Evolutionary conservation across 2,329 filamentous ascomycete species (phyloP).

Genomic region (Tricladium varicosporioides): DNA sequence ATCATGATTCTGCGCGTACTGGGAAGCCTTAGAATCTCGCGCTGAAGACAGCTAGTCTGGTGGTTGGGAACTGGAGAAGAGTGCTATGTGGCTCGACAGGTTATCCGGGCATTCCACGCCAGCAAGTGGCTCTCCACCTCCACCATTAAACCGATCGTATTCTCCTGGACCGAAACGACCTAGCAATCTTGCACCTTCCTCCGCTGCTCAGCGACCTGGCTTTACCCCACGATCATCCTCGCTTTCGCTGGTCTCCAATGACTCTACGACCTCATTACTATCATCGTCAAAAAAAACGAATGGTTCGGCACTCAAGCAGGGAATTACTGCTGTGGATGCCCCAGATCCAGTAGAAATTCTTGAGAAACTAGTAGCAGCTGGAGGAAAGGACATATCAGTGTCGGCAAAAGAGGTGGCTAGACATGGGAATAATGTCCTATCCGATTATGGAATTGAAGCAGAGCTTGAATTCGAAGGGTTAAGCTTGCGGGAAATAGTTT

Average conservation of each 20-base stretch:
- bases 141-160: slow-evolving; percentile 64
- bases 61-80: slow-evolving; percentile 4
- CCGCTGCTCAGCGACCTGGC: slow-evolving; percentile 66
- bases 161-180: slow-evolving; percentile 70
- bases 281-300: slow-evolving; percentile 62
- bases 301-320: slow-evolving; percentile 64
- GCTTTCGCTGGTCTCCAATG: slow-evolving; percentile 72
- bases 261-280: slow-evolving; percentile 74
- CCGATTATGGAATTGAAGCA: slow-evolving; percentile 54
- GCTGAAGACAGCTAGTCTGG: background rate
- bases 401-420: slow-evolving; percentile 10
- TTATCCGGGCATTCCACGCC: slow-evolving; percentile 67
- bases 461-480: slow-evolving; percentile 78
- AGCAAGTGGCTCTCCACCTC: slow-evolving; percentile 50
- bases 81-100: slow-evolving; percentile 84
- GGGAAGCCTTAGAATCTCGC: background rate
- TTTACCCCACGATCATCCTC: slow-evolving; percentile 72
- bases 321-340: slow-evolving; percentile 50
- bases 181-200: slow-evolving; percentile 65
- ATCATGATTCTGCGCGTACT: slow-evolving; percentile 7
- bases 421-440: slow-evolving; percentile 10
- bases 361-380: slow-evolving; percentile 37
- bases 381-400: slow-evolving; percentile 21
- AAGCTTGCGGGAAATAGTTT: slow-evolving; percentile 61
- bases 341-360: slow-evolving; percentile 72